Evolutionary conservation across 2,329 filamentous ascomycete species (phyloP).

Genomic region (Diaporthe sp.): DNA sequence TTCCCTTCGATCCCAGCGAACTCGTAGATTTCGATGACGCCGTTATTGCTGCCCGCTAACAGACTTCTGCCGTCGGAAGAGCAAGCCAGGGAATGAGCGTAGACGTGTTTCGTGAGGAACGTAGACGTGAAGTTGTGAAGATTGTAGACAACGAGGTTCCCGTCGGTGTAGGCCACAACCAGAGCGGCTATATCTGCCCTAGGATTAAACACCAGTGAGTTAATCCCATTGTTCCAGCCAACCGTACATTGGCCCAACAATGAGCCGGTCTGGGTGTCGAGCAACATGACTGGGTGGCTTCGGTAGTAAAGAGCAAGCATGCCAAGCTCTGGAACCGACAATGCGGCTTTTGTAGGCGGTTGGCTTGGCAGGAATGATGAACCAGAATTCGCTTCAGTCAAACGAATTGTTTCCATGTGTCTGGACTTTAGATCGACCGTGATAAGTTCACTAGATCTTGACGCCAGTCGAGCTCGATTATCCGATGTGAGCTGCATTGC

Average conservation of each 20-base stretch:
- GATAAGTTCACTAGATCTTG: background rate
- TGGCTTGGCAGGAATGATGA: background rate
- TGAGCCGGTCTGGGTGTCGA: background rate
- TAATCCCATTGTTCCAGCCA: background rate
- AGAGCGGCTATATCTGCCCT: background rate
- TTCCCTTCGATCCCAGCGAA: background rate
- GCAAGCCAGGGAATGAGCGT: background rate
- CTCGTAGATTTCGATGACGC: background rate
- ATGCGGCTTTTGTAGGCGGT: background rate
- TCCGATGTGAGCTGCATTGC: background rate
- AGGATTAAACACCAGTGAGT: background rate
- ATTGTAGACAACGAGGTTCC: too few species aligned
- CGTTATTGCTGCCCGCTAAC: background rate
- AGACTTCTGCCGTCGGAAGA: background rate
- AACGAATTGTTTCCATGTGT: background rate
- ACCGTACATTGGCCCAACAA: background rate
- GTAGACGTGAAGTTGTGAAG: background rate
- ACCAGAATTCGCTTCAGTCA: background rate
- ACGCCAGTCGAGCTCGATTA: background rate
- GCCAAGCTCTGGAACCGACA: background rate
- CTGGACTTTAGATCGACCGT: background rate
- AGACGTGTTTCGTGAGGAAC: background rate
- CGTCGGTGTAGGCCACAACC: too few species aligned
- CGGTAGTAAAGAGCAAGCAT: background rate
- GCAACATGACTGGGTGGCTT: background rate